Base-by-base conservation (phyloP, 2,329 filamentous ascomycete species). In the Fusarium denticulatum region DNA sequence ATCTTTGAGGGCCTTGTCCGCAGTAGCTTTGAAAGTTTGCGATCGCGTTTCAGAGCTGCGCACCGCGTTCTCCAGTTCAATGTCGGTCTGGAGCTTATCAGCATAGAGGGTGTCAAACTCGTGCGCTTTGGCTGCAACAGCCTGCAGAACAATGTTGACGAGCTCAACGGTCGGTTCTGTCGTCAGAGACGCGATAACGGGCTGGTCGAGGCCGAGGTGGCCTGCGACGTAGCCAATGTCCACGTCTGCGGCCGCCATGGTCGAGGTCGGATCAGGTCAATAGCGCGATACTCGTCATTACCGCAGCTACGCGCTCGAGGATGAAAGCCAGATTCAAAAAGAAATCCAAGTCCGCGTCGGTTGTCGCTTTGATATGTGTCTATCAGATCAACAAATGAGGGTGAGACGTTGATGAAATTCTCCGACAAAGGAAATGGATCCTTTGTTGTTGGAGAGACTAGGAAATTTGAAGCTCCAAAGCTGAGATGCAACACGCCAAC, bases 1-100 rank as follows among this genome's bases (percentile, higher is more conserved):
- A 74, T 98, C 95, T 74, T 94, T 93, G 69, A 95, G 87, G 15
- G 93, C 92, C 81, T 96, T 96, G 71, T 97, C 94, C 49, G 94
- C 89, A 2, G 93, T 93, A 11, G 89, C 87, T 83, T 96, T 97
- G 80, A 96, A 90, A 14, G 91, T 90, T 79, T 96, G 94, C 74
- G 92, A 91, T 82, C 95, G 93, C 30, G 92, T 91, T 80, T 98
- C 96, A 67, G 93, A 92, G 74, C 90, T 93, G 77, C 95, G 92
- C 53, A 97, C 92, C 24, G 92, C 93, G 82, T 94, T 96, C 82
- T 99, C 96, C 13, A 98, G 89, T 85, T 98, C 95, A 49, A 99
- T 96, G 78, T 97, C 94, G 50, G 94, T 86, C 75, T 94, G 92
- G 49, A 98, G 88, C 84, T 98, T 98, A 74, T 97, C 94, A 15